Percentiles rank a stretch among this genome's conserved stretches.
Evolutionary conservation across 345 rosid genomes (phyloP).

Genomic region (Rhizophora apiculata): DNA sequence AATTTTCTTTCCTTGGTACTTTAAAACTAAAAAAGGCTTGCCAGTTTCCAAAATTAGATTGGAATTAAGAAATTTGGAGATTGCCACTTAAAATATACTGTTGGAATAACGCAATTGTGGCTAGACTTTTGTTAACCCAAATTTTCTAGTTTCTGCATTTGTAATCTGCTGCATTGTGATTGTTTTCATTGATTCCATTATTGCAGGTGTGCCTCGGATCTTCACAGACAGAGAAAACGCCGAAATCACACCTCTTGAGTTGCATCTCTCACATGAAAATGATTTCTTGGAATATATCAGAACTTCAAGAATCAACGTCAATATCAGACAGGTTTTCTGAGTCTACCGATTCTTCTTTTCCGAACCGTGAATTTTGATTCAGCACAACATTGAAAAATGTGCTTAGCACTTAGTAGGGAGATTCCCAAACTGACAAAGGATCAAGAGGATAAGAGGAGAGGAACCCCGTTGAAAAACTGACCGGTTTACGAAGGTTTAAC

Average conservation of each 20-base stretch:
- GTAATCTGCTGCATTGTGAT: not conserved
- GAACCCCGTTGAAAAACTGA: no score
- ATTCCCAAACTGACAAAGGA: not conserved
- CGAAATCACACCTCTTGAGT: slow-evolving; percentile 56
- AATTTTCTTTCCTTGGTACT: not conserved
- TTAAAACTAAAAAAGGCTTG: no score
- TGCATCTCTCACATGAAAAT: slow-evolving; percentile 35
- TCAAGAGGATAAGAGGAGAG: not conserved
- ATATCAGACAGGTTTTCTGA: slow-evolving; percentile 78
- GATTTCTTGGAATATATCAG: slow-evolving; percentile 60
- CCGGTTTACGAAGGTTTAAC: no score
- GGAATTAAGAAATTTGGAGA: no score
- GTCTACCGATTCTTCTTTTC: not conserved
- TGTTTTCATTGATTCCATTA: not conserved
- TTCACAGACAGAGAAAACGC: slow-evolving; percentile 61
- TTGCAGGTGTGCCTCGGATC: slow-evolving; percentile 77
- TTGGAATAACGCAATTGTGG: not conserved
- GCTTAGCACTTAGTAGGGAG: not conserved
- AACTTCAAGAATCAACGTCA: slow-evolving; percentile 84
- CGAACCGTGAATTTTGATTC: not conserved
- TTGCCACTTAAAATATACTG: no score
- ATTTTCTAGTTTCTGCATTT: not conserved
- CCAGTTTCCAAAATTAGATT: no score
- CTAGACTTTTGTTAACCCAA: not conserved
- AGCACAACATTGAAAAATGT: not conserved